Conservation (phyloP, 1,284 basidiomycete species). For the Stereum hirsutum region DNA sequence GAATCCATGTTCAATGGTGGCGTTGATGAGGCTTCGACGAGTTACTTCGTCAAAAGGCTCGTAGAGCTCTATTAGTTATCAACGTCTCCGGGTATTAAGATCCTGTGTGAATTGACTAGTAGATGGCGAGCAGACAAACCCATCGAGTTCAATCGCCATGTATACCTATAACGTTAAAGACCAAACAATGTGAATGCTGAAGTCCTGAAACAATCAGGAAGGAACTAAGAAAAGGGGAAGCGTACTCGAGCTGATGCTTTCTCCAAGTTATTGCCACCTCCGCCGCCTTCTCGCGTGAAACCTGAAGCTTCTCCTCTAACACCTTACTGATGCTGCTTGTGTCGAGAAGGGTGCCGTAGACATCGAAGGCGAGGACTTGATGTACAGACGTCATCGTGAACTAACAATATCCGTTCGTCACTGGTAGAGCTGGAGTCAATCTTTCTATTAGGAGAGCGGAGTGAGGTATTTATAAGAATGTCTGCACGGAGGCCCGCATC, state of each 20-base stretch:
- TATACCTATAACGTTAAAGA: slow-evolving; percentile 16
- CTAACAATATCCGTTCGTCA: too few relatives aligned
- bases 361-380: slow-evolving; percentile 21
- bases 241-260: slow-evolving; percentile 24
- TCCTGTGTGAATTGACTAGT: neutral
- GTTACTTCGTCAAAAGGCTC: slow-evolving; percentile 23
- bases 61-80: slow-evolving; percentile 15
- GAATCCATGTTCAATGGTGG: slow-evolving; percentile 16
- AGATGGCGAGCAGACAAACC: slow-evolving; percentile 11
- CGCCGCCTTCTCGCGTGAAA: slow-evolving; percentile 13
- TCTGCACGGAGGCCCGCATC: too few relatives aligned
- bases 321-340: slow-evolving; percentile 16
- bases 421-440: too few relatives aligned
- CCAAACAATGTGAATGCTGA: neutral
- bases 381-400: too few relatives aligned
- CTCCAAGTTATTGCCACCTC: slow-evolving; percentile 17
- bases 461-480: too few relatives aligned
- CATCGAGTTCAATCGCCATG: slow-evolving; percentile 25
- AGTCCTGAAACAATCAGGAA: neutral
- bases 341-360: slow-evolving; percentile 24
- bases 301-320: slow-evolving; percentile 9
- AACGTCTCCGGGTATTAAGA: neutral
- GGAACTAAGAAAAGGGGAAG: neutral
- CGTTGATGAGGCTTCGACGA: slow-evolving; percentile 18
- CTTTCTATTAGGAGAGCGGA: too few relatives aligned